Base-by-base conservation (phyloP, 805 yeast genomes). In the Candida stauntonica region DNA sequence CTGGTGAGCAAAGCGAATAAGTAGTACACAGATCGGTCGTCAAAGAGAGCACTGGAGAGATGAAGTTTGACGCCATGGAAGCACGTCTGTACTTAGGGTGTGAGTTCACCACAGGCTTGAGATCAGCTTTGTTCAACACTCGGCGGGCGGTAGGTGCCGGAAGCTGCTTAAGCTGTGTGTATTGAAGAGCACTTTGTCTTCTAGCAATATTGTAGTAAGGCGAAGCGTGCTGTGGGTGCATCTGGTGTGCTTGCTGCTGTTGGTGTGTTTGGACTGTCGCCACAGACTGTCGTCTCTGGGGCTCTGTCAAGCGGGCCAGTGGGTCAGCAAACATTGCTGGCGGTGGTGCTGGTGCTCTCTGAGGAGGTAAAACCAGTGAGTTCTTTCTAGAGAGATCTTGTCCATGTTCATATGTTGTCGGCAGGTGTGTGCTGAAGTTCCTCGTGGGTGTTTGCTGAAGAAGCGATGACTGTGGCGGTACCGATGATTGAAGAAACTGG, bases 1-100 rank as follows among this genome's bases (percentile, higher is more conserved):
- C 73, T 0, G 97, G 86, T 44, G 87, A 84, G 62, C 97, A 91
- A 39, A 91, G 73, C 8, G 84, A 68, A 60, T 85, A 93, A 0
- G 96, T 82, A 16, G 88, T 77, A 2, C 91, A 73, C 35, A 93
- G 64, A 33, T 84, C 77, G 4, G 80, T 73, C 0, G 96, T 85
- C 42, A 91, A 66, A 0, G 95, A 95, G 41, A 73, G 68, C 17
- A 86, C 69, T 1, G 99, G 99, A 5, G 93, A 82, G 4, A 84
- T 75, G 40, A 75, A 80, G 14, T 71, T 66, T 3, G 81, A 71
- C 29, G 79, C 73, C 34, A 78, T 68, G 0, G 86, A 77, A 8
- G 86, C 82, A 40, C 93, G 65, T 46, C 93, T 66, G 51, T 74
- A 81, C 60, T 79, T 79, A 3, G 89, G 89, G 35, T 70, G 73